A percentile compares a stretch with the other conserved stretches of the same genome.
These are phyloP conservation scores for Podospora bellae-mahoneyi DNA, from an alignment of 495 filamentous ascomycete species.

Conservation along the genomic window DNA sequence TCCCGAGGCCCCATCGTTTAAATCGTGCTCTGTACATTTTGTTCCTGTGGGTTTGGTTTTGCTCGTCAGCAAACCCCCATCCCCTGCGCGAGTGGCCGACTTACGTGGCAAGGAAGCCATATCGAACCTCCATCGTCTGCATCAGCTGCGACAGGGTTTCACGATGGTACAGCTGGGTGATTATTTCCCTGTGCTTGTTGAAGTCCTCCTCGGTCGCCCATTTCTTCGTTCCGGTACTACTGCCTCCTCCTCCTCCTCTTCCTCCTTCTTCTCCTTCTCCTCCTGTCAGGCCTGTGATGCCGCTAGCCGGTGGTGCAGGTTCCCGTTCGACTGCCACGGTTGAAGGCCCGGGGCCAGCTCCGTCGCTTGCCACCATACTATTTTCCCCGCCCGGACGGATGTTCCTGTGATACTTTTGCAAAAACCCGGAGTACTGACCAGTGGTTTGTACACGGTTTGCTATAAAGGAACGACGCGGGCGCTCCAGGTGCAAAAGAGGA, in stretches of 20 bases:
- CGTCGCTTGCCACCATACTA: neutral
- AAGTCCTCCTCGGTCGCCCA: conserved; percentile 12
- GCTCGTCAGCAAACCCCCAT: neutral
- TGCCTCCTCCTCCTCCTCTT: neutral
- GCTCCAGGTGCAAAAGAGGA: neutral
- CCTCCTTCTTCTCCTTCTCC: too few species aligned
- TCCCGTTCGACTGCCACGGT: neutral
- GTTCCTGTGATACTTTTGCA: neutral
- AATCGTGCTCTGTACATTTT: conserved; percentile 11
- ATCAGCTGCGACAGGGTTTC: conserved; percentile 6
- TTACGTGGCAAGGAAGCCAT: conserved; percentile 8
- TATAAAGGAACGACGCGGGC: neutral
- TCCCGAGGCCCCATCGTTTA: conserved; percentile 9
- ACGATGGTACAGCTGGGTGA: conserved; percentile 4
- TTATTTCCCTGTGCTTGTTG: neutral
- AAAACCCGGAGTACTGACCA: neutral
- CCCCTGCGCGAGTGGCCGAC: neutral
- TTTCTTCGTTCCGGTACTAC: conserved; percentile 3
- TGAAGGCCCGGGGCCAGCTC: neutral
- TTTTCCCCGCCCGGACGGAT: neutral
- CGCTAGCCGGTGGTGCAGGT: neutral
- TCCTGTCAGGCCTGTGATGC: neutral
- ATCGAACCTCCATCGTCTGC: conserved; percentile 1
- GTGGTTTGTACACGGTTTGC: neutral
- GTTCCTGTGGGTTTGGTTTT: neutral